Evolutionary conservation across 73 alveolate genomes (phyloP).

Genomic region (Stentor coeruleus): DNA sequence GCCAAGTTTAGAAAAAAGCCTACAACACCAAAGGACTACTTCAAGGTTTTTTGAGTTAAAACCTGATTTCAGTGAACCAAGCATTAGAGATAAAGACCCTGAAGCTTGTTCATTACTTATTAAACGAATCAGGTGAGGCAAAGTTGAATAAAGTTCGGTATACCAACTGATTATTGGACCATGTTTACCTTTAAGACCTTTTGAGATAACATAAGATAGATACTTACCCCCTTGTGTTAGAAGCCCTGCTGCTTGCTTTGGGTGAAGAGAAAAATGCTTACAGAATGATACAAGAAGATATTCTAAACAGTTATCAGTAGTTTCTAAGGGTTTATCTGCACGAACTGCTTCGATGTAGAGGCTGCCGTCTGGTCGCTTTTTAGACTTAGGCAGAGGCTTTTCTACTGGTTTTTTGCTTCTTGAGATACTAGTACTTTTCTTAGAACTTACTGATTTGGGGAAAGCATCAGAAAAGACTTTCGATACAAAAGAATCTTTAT

Average conservation of each 20-base stretch:
- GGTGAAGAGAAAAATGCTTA: constrained; percentile 51
- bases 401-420: not conserved
- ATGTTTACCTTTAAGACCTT: constrained; percentile 65
- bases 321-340: constrained; percentile 39
- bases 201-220: constrained; percentile 46
- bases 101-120: not conserved
- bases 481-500: not conserved
- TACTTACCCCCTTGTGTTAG: constrained; percentile 58
- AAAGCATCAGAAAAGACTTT: not conserved
- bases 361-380: constrained; percentile 27
- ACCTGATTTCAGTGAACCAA: constrained; percentile 16
- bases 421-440: constrained; percentile 7
- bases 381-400: not conserved
- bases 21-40: constrained; percentile 5
- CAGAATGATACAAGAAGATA: constrained; percentile 52
- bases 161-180: constrained; percentile 65
- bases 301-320: constrained; percentile 53
- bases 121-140: constrained; percentile 32
- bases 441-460: not conserved
- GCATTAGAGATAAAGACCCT: not conserved
- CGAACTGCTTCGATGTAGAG: constrained; percentile 29
- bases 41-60: constrained; percentile 3
- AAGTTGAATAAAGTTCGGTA: constrained; percentile 53
- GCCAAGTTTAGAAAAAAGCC: constrained; percentile 23
- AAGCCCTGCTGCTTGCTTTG: constrained; percentile 71